Evolutionary conservation across 495 filamentous ascomycete species (phyloP), one percentile per base, ranked within the genome.

Genomic region (Trichoderma reesei): DNA sequence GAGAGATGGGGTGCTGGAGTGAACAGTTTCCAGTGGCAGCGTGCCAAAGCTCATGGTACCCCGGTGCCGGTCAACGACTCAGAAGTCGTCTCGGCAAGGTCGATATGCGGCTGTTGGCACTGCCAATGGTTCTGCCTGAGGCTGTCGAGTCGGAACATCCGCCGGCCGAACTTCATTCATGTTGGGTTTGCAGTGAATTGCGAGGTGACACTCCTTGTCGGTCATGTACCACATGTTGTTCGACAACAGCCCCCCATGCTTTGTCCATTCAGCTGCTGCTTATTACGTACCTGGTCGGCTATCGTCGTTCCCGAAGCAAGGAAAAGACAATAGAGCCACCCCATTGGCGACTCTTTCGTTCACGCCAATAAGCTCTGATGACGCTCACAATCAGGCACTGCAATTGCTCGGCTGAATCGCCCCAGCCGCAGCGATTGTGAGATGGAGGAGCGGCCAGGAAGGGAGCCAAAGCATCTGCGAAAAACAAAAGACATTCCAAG

Each of bases 1-100:
- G 20, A 31, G 51, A 56, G 51, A 56, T 56, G 34, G 31, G 51
- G 51, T 56, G 51, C 31, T 56, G 51, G 34, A 56, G 14, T 46
- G 51, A 33, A 56, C 51, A 9, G 34, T 56, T 34, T 34, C 26
- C 31, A 56, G 31, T 33, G 8, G 44, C 16, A 56, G 20, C 51
- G 34, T 14, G 16, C 51, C 51, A 56, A 56, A 56, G 26, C 7
- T 20, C 9, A 56, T 9, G 51, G 5, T 39, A 39, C 51, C 9
- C 13, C 13, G n/a, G 37, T 39, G 44, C 44, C 20, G 20, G 44
- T 48, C 16, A 48, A 10, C 37, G 10, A 39, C n/a, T n/a, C n/a
- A n/a, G n/a, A n/a, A n/a, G n/a, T n/a, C n/a, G n/a, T n/a, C n/a
- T n/a, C n/a, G n/a, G n/a, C n/a, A n/a, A n/a, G n/a, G n/a, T n/a